These are phyloP conservation scores for Isatis lusitanica DNA, from an alignment of 441 rosid genomes.

Conservation along the genomic window DNA sequence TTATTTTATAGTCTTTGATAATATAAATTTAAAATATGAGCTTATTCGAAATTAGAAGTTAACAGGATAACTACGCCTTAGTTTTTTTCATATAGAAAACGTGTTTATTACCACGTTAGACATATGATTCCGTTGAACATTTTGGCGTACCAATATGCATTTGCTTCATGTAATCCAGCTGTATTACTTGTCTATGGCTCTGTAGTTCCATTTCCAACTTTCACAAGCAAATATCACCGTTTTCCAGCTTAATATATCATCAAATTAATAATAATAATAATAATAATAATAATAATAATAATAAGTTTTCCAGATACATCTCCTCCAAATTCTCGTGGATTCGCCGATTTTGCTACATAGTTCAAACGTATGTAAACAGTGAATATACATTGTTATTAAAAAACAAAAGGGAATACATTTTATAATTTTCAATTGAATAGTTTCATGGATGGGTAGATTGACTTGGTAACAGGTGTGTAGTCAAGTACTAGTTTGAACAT, in stretches of 20 bases:
- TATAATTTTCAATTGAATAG: neutral
- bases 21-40: neutral
- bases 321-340: neutral
- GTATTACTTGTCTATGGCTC: neutral
- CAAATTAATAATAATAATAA: neutral
- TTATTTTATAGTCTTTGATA: neutral
- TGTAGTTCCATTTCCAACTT: slow-evolving; percentile 13
- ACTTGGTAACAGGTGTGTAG: neutral
- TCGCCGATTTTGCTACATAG: neutral
- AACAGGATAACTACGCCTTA: slow-evolving; percentile 3
- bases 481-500: neutral
- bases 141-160: slow-evolving; percentile 28
- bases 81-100: slow-evolving; percentile 18
- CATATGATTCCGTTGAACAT: slow-evolving; percentile 22
- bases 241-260: slow-evolving; percentile 20
- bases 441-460: neutral
- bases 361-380: neutral
- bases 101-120: slow-evolving; percentile 27
- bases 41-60: slow-evolving; percentile 9
- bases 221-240: slow-evolving; percentile 21
- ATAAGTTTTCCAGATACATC: neutral
- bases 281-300: neutral
- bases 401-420: neutral
- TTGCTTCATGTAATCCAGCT: slow-evolving; percentile 35
- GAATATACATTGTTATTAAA: neutral